These are phyloP conservation scores for Moesziomyces sp. DNA, from an alignment of 1,284 basidiomycete species.

Conservation along the genomic window DNA sequence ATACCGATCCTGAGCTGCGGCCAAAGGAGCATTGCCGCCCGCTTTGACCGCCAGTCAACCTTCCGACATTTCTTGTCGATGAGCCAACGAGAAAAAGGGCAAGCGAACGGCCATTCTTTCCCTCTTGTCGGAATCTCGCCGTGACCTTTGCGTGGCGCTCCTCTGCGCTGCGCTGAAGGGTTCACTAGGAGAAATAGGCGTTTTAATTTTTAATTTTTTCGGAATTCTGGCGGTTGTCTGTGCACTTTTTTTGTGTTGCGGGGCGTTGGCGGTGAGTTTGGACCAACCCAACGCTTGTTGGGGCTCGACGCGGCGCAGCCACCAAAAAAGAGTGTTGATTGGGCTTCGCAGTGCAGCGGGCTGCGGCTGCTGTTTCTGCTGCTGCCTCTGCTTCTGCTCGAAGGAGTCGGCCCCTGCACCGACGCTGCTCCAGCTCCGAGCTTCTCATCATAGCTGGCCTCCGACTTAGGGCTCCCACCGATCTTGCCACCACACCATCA, in stretches of 20 bases:
- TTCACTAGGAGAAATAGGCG: not conserved
- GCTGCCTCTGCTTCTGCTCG: not conserved
- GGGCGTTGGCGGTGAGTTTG: conserved; percentile 9
- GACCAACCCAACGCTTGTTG: conserved; percentile 23
- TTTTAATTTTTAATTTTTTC: conserved; percentile 3
- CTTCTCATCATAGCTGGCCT: conserved; percentile 1
- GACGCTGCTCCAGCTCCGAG: not conserved
- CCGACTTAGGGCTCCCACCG: not conserved
- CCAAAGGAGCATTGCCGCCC: not conserved
- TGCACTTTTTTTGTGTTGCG: conserved; percentile 17
- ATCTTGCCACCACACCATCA: conserved; percentile 32
- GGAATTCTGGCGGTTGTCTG: conserved; percentile 13
- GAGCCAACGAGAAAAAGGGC: not conserved
- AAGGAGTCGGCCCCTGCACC: conserved; percentile 2
- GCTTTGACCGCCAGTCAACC: not conserved
- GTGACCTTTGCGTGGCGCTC: not conserved
- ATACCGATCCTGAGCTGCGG: not conserved
- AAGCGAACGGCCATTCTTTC: not conserved
- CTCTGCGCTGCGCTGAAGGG: not conserved
- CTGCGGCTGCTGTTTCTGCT: not conserved
- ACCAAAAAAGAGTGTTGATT: conserved; percentile 9
- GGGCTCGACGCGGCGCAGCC: conserved; percentile 11
- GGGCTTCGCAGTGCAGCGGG: not conserved
- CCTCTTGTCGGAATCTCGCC: not conserved
- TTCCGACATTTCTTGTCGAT: not conserved